Base-by-base conservation (phyloP, 164 flowering plant species). In the Liquidambar formosana region DNA sequence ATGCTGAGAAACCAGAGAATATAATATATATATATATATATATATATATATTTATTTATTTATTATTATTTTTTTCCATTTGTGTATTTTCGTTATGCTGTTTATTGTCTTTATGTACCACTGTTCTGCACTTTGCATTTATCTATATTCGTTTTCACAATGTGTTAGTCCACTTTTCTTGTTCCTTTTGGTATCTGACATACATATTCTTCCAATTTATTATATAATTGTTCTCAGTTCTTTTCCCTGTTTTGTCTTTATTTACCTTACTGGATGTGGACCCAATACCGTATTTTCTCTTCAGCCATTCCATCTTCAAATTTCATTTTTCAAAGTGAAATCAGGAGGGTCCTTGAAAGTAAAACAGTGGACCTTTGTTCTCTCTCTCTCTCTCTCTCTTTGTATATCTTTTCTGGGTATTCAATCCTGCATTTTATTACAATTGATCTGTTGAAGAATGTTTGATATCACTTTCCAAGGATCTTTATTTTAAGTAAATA, bases 251-350 rank as follows among this genome's bases (percentile, higher is more conserved):
- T 19, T 63, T 10, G 25, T 62, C 61, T 61, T 49, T 22, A 28
- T 70, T 53, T 51, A 53, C 44, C 61, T 53, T 18, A 10, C 52
- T 52, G 6, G 61, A 63, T 33, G 60, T 54, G 73, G 61, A 54
- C 61, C 61, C 48, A 22, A 28, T 16, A 53, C 53, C 57, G 22
- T n/a, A 33, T 56, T 19, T 58, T 61, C n/a, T 46, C 38, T 59
- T 45, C 46, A 33, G 41, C 13, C 25, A 48, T 56, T 14, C 19
- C 10, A 23, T 57, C 22, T 27, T 27, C 10, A 56, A 25, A 18
- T 48, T 10, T 18, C 28, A 14, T 18, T 28, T 13, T 23, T 8
- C 25, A 26, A 53, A 53, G 57, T 53, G 57, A 21, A n/a, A 49
- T 49, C 19, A 43, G 41, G 48, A 53, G 46, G 25, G 54, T 26